Base-by-base conservation (phyloP, 2,329 filamentous ascomycete genomes). In the Aspergillus aculeatinus region DNA sequence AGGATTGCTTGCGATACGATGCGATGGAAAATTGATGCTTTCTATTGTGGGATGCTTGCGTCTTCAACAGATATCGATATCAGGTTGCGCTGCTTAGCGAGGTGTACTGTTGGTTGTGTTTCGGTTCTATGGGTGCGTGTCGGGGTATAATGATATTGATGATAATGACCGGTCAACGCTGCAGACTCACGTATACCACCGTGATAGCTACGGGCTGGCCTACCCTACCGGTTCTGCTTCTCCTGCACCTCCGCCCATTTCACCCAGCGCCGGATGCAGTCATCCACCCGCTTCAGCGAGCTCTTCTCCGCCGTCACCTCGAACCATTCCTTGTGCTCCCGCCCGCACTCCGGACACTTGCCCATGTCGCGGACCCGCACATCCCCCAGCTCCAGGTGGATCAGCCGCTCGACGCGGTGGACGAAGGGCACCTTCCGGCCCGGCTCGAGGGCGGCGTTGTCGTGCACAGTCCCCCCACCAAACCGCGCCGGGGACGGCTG, bases 241-340 rank as follows among this genome's bases (percentile, higher is more conserved):
- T 47, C 57, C 57, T 67, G 66, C 44, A 61, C 75, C 75, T 91
- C 89, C 57, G 89, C 90, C 92, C 93, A 98, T 11, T 85, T 85
- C 9, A 93, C 87, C 95, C 95, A 99, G 65, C 92, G 80, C 70
- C 88, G 85, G 47, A 96, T 87, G 60, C 92, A 86, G 65, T 90
- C 87, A 76, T 91, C 88, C 10, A 91, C 85, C 27, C 71, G 82
- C 61, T 82, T 85, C 3, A 98, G 82, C 0, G 88, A 90, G 29
- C 88, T 83, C 64, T 87, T 84, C 23, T 81, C 88, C 0, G 91
- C 90, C 63, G 91, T 87, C 1, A 97, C 87, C 77, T 96, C 90
- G 73, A 99, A 99, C 94, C 94, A 99, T 78, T 99, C 95, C 55
- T 89, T 82, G 75, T 99, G 95, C 68, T 92, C 88, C 70, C 87